Evolutionary conservation across 331 rosid species (phyloP), one percentile per base, ranked within the genome.

Genomic region (Quercus lobata): DNA sequence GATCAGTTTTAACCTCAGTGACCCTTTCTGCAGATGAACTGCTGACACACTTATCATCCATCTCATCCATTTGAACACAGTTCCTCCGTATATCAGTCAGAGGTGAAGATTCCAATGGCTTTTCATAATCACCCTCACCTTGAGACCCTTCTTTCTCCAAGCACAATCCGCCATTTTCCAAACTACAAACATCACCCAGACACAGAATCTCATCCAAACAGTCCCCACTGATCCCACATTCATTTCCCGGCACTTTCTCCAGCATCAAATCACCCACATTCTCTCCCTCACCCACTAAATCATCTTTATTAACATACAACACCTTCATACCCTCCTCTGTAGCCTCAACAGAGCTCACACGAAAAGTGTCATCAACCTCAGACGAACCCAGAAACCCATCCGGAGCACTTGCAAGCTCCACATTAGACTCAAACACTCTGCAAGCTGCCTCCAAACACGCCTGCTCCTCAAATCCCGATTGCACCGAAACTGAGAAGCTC

Each of bases 401-500:
- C 15, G 18, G 49, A 70, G 57, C 75, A 73, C 44, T 17, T 6
- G 81, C 68, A 30, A n/a, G 58, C 72, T 80, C 86, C 44, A 80
- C 80, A 61, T 74, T 78, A 54, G 83, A 73, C 76, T 84, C 85
- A 79, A 86, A 37, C 46, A 75, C 70, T 76, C 53, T 12, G 78
- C 74, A 79, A 74, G 76, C 74, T 63, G 53, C 81, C 52, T 70
- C 88, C 4, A 74, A 82, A 79, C 90, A 78, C 4, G 82, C 81
- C 82, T 35, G 89, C 83, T 78, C 86, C 86, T 78, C 86, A 27
- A 88, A 78, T 80, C 79, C 88, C 54, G 83, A 84, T 82, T 81
- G 86, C 75, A 56, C 81, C 18, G 88, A 82, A 56, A 84, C 49
- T 78, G 81, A 90, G 1, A 85, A 70, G 81, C 89, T 69, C 79